Evolutionary conservation across 305 asterid species (phyloP), one percentile per base, ranked within the genome.

Genomic region (Lippia alba): DNA sequence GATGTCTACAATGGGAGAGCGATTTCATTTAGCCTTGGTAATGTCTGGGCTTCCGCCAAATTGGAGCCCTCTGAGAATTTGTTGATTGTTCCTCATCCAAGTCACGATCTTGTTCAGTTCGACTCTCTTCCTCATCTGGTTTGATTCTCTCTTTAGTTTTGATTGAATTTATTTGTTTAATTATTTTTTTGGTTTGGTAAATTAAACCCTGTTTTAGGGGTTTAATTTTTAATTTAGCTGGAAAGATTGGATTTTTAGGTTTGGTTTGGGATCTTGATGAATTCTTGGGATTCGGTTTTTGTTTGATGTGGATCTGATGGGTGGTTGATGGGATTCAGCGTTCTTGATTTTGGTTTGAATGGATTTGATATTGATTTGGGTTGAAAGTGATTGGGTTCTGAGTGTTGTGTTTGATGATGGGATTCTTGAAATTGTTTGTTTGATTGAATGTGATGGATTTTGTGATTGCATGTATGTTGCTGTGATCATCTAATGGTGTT

Each of bases 1-100:
- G 98, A 94, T 16, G 98, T 94, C 2, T 94, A 94, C 74, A 33
- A 75, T 33, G 98, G 98, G 3, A 84, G 88, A 32, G 72, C 98
- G 10, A 91, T 91, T 8, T 89, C 98, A 0, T 82, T 93, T 66
- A 89, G 88, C 80, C 85, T 91, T 34, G 91, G 76, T 39, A 91
- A 88, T 49, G 89, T 94, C 83, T 91, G 92, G 91, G 98, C 96
- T 59, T 74, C 89, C 1, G 97, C 85, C 10, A 86, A 80, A 39
- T 74, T 94, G 72, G 83, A 85, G 75, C 94, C 96, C 48, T 94
- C 97, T 0, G 49, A 71, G 15, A 80, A 85, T 76, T 81, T 94
- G 63, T 48, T 71, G 74, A 89, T 91, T 67, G 76, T 72, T 19
- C 98, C 98, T 57, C 97, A 91, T 54, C 96, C 88, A 12, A 75